phyloP scores from a whole-genome alignment of 495 filamentous ascomycete genomes.

The Talaromyces liani region DNA sequence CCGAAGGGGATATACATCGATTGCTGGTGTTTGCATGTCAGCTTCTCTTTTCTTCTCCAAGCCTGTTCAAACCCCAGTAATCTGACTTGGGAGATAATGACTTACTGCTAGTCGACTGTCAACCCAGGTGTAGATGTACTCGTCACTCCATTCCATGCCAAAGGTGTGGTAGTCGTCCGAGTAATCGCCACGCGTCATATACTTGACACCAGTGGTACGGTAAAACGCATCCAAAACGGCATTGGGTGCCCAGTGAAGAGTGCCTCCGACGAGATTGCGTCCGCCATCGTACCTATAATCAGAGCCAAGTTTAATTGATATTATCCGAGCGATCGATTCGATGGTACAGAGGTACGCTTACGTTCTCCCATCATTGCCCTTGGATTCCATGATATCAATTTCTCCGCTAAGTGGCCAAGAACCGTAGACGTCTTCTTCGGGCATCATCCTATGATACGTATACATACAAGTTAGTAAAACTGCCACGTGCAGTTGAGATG shows the following conservation, averaged over 20 bases:
- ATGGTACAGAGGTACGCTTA: conserved; percentile 27
- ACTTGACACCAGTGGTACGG: conserved; percentile 17
- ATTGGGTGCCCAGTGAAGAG: conserved; percentile 64
- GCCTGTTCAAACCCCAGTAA: background rate
- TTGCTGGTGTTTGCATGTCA: conserved; percentile 51
- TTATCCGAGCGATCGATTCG: background rate
- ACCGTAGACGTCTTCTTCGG: conserved; percentile 61
- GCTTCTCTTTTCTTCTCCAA: conserved; percentile 3
- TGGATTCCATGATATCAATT: conserved; percentile 72
- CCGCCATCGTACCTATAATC: conserved; percentile 47
- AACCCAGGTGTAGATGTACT: conserved; percentile 83
- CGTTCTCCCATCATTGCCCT: conserved; percentile 64
- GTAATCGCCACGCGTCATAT: conserved; percentile 12
- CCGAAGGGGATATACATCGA: conserved; percentile 70
- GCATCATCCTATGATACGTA: conserved; percentile 49
- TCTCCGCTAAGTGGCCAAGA: conserved; percentile 73
- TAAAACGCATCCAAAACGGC: conserved; percentile 38
- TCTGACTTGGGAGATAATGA: background rate
- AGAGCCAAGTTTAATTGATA: background rate
- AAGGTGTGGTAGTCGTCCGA: conserved; percentile 48
- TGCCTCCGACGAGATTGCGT: conserved; percentile 70
- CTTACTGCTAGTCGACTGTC: conserved; percentile 54
- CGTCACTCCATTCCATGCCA: conserved; percentile 78
- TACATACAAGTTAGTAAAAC: background rate
- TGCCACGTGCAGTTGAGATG: background rate